Evolutionary conservation across 345 rosid species (phyloP), one percentile per base, ranked within the genome.

Genomic region (Tarenaya hassleriana): DNA sequence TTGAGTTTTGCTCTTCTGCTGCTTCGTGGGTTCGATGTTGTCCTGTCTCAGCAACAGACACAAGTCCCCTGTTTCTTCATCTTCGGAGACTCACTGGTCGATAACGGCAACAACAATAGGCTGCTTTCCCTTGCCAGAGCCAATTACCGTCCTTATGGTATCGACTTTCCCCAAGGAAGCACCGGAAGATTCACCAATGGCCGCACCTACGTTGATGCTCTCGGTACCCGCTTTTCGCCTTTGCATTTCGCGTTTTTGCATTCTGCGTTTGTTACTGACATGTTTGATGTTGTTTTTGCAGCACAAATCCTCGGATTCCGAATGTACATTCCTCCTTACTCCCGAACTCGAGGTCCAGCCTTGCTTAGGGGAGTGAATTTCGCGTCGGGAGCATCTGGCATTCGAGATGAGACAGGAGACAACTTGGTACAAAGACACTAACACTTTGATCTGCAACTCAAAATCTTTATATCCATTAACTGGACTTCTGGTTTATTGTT

Each of bases 301-400:
- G 98, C 96, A 37, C 81, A 80, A 63, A 80, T 71, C 18, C 60
- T 87, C 24, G 95, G 96, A 13, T 91, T 87, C 56, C 68, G 58
- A 21, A 52, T 54, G 21, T 87, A 71, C 50, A 70, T 87, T 63
- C 84, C 77, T 39, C 79, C 96, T 0, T 78, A 75, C 52, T 68
- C 83, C 8, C 77, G 84, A 54, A 61, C 82, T 34, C 71, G 84
- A 14, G 95, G 96, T 1, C 66, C 69, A 37, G 60, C 66, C 14
- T 0, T 87, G 17, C 62, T 82, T 16, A 51, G 69, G 27, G 96
- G 98, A 39, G 82, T 67, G 18, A 91, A 87, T 49, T 91, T 68
- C 24, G 98, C 98, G 40, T 91, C 98, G 2, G 98, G 91, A 12
- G 98, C 92, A 32, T 74, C 96, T 3, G 98, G 98, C 17, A 91